Percentiles rank a stretch among this genome's conserved stretches.
Conservation (phyloP, 805 yeast species). For the Maudiozyma barnettii region DNA sequence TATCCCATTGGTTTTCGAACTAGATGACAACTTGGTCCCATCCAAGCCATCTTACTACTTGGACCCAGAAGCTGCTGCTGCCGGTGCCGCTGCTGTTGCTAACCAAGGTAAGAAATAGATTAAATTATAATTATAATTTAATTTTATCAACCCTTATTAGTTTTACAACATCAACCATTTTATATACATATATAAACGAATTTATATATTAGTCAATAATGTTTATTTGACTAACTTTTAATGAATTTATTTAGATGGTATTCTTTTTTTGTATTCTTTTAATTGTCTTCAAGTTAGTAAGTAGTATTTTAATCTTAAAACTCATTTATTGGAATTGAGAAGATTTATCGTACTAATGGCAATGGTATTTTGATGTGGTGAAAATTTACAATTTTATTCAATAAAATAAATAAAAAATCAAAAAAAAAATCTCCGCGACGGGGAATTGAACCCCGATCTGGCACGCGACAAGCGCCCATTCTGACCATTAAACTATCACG, state of each 20-base stretch:
- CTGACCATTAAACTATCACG: slow-evolving; percentile 5
- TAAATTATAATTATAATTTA: no score
- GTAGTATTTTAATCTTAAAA: no score
- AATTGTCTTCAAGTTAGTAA: no score
- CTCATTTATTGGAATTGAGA: no score
- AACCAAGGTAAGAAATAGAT: slow-evolving; percentile 69
- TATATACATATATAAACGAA: not conserved
- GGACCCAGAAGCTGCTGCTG: slow-evolving; percentile 99
- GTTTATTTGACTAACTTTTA: slow-evolving; percentile 1
- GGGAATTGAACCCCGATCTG: slow-evolving; percentile 7
- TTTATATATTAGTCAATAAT: slow-evolving; percentile 2
- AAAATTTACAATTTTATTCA: not conserved
- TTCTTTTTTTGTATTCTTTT: not conserved
- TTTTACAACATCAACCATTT: not conserved
- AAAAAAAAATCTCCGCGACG: slow-evolving; percentile 5
- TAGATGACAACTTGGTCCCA: slow-evolving; percentile 80
- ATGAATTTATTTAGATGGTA: not conserved
- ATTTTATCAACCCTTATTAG: not conserved
- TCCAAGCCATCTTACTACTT: slow-evolving; percentile 89
- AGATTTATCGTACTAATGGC: no score
- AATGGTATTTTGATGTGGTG: no score
- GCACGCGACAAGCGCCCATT: slow-evolving; percentile 6
- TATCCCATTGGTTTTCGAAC: slow-evolving; percentile 94
- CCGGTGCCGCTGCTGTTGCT: slow-evolving; percentile 99
- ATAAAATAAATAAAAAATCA: no score